A percentile compares a stretch with the other conserved stretches of the same genome.
phyloP scores from a whole-genome alignment of 176 grass and related monocot species.

The Pontederia crassipes region DNA sequence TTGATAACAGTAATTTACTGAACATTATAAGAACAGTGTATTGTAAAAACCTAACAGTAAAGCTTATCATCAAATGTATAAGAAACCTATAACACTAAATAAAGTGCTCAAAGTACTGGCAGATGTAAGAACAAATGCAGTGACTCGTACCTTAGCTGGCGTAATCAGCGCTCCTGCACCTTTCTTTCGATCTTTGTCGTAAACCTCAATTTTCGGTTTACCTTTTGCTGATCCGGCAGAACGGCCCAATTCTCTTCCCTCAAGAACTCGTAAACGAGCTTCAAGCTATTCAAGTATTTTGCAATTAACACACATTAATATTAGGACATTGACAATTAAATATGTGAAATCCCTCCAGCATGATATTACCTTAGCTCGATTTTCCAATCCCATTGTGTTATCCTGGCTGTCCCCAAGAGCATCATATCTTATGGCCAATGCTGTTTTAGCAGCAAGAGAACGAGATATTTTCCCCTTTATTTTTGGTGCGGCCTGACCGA shows the following conservation, averaged over 20 bases:
- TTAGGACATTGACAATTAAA: neutral
- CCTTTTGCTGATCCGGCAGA: slow-evolving; percentile 70
- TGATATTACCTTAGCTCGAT: slow-evolving; percentile 53
- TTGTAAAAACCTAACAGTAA: neutral
- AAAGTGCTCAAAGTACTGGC: neutral
- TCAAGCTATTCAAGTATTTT: slow-evolving; percentile 48
- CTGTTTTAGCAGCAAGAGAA: slow-evolving; percentile 73
- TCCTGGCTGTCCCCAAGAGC: slow-evolving; percentile 68
- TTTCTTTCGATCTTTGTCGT: slow-evolving; percentile 82
- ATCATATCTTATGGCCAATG: slow-evolving; percentile 74
- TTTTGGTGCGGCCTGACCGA: slow-evolving; percentile 65
- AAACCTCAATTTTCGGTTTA: slow-evolving; percentile 75
- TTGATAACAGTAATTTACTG: neutral
- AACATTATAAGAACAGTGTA: neutral
- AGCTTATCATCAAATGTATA: neutral
- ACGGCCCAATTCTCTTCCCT: slow-evolving; percentile 50
- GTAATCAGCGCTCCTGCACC: slow-evolving; percentile 64
- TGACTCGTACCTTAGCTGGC: slow-evolving; percentile 38
- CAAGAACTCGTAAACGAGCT: slow-evolving; percentile 52
- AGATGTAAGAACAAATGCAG: neutral
- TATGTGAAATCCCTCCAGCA: neutral
- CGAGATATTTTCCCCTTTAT: slow-evolving; percentile 82
- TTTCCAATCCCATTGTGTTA: slow-evolving; percentile 67
- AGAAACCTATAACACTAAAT: neutral
- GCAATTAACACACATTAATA: neutral